A percentile compares a stretch with the other conserved stretches of the same genome.
phyloP scores from a whole-genome alignment of 2,329 filamentous ascomycete genomes.

The Verticillium albo-atrum region DNA sequence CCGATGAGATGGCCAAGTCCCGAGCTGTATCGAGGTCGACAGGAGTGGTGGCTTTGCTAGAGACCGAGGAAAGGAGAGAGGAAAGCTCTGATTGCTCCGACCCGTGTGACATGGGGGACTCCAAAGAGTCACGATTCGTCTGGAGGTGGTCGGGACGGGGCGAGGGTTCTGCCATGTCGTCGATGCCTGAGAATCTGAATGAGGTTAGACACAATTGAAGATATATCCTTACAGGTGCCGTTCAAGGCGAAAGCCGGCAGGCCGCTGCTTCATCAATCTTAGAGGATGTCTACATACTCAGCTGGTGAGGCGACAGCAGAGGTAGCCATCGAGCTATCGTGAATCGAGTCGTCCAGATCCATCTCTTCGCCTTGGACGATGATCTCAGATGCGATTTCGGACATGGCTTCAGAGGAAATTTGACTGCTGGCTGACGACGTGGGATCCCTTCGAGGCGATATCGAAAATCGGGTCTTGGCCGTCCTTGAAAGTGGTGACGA shows the following conservation, averaged over 20 bases:
- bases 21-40: conserved; percentile 33
- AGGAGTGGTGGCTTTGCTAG: conserved; percentile 62
- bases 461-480: conserved; percentile 23
- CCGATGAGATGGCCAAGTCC: conserved; percentile 14
- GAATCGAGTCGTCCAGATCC: conserved; percentile 20
- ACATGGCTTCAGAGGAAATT: conserved; percentile 24
- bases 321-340: conserved; percentile 10
- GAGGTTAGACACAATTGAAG: neutral
- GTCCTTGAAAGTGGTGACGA: conserved; percentile 13
- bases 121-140: conserved; percentile 35
- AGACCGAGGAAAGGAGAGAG: conserved; percentile 48
- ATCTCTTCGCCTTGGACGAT: conserved; percentile 40
- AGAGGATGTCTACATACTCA: conserved; percentile 7
- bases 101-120: conserved; percentile 47
- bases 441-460: conserved; percentile 18
- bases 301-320: conserved; percentile 3
- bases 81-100: conserved; percentile 54
- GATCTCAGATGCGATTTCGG: conserved; percentile 36
- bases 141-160: conserved; percentile 4
- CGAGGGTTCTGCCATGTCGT: neutral
- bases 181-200: neutral
- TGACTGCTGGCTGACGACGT: conserved; percentile 16
- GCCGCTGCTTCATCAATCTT: neutral
- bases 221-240: neutral
- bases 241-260: neutral